Percentiles rank a stretch among this genome's conserved stretches.
phyloP scores from a whole-genome alignment of 371 early-diverging fungal genomes.

The Syncephalis fuscata region DNA sequence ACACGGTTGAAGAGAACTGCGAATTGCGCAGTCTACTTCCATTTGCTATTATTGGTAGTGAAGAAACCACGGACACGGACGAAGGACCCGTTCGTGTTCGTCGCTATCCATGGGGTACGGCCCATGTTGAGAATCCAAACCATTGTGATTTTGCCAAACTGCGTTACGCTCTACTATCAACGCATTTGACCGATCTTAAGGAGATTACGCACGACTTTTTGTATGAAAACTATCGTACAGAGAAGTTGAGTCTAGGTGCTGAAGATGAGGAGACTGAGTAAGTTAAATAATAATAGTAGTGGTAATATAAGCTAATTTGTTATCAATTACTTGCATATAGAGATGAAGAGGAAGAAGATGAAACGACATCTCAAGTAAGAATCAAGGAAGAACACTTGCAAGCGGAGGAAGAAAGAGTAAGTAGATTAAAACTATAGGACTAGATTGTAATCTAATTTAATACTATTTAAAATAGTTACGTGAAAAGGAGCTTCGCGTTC shows the following conservation, averaged over 20 bases:
- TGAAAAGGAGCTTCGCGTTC: slow-evolving; percentile 35
- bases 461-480: slow-evolving; percentile 17
- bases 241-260: slow-evolving; percentile 57
- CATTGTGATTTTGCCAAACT: slow-evolving; percentile 96
- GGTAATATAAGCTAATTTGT: slow-evolving; percentile 8
- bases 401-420: slow-evolving; percentile 43
- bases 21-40: slow-evolving; percentile 83
- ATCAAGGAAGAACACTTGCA: slow-evolving; percentile 40
- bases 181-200: slow-evolving; percentile 89
- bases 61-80: slow-evolving; percentile 65
- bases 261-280: slow-evolving; percentile 26
- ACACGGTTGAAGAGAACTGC: slow-evolving; percentile 90
- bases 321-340: neutral
- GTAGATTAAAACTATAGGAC: neutral
- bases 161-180: slow-evolving; percentile 76
- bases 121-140: slow-evolving; percentile 1
- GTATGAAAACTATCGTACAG: slow-evolving; percentile 95
- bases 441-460: neutral
- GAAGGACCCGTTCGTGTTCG: slow-evolving; percentile 74
- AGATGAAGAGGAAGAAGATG: slow-evolving; percentile 3
- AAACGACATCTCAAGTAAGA: slow-evolving; percentile 5
- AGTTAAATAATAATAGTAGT: slow-evolving; percentile 8
- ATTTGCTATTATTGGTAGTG: slow-evolving; percentile 92
- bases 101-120: slow-evolving; percentile 96
- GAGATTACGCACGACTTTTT: slow-evolving; percentile 86